A percentile compares a stretch with the other conserved stretches of the same genome.
phyloP scores from a whole-genome alignment of 1,139 yeast genomes.

The Blastobotrys capitulatus region DNA sequence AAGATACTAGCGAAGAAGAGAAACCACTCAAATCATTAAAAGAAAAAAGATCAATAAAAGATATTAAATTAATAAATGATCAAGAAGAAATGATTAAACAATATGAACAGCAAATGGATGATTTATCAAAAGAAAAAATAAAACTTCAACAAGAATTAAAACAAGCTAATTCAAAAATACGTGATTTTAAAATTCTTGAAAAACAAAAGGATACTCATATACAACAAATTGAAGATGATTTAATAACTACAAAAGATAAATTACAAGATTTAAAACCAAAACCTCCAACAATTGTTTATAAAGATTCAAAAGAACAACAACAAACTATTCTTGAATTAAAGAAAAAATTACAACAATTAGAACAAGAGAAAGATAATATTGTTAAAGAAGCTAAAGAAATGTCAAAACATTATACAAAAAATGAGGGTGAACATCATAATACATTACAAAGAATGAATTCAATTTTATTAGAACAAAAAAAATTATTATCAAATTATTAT shows the following conservation, averaged over 20 bases:
- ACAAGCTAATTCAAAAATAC: constrained; percentile 10
- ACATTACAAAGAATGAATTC: constrained; percentile 2
- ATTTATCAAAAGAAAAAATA: constrained; percentile 13
- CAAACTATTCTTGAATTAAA: constrained; percentile 7
- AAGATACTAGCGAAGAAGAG: too few relatives aligned
- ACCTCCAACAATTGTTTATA: neutral
- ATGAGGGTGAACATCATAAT: neutral
- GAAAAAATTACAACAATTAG: constrained; percentile 12
- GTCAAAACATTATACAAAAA: neutral
- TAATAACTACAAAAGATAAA: constrained; percentile 11
- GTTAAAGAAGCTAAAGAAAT: neutral
- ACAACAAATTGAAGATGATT: constrained; percentile 16
- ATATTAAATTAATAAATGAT: constrained; percentile 7
- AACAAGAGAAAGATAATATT: constrained; percentile 10
- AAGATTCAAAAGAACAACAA: constrained; percentile 2
- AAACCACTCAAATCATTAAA: too few relatives aligned
- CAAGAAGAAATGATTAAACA: constrained; percentile 17
- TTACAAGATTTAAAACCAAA: neutral
- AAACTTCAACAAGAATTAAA: constrained; percentile 11
- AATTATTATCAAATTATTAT: neutral
- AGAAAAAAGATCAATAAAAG: constrained; percentile 4
- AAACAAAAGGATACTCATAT: constrained; percentile 14
- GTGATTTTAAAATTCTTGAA: constrained; percentile 14
- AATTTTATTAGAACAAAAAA: constrained; percentile 4
- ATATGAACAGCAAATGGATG: constrained; percentile 14